phyloP scores from a whole-genome alignment of 2,329 filamentous ascomycete species.

The Cladosporium sp. region DNA sequence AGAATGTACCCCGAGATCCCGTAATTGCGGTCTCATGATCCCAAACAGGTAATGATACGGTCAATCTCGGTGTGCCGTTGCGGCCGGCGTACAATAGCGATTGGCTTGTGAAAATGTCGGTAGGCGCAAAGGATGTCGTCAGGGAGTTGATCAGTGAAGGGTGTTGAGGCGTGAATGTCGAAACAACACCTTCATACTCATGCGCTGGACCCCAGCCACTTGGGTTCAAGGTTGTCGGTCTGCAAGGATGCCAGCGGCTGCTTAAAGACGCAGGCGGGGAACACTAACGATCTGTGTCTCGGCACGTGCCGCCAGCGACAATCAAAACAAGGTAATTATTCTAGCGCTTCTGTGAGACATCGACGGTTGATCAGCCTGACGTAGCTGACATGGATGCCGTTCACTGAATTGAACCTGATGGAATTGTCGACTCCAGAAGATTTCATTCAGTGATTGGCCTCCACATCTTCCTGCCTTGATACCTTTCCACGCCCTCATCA shows the following conservation, averaged over 20 bases:
- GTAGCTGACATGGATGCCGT: background rate
- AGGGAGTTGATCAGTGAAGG: background rate
- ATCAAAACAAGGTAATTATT: slow-evolving; percentile 4
- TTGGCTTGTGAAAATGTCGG: background rate
- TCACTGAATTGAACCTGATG: too few species aligned
- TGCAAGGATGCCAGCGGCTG: background rate
- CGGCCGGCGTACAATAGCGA: background rate
- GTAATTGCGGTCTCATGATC: slow-evolving; percentile 12
- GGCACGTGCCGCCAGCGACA: background rate
- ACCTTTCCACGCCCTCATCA: slow-evolving; percentile 58
- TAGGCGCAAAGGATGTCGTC: background rate
- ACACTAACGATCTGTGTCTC: background rate
- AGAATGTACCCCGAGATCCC: slow-evolving; percentile 7
- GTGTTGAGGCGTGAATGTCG: background rate
- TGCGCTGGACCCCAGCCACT: background rate
- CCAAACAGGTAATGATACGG: background rate
- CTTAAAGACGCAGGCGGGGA: slow-evolving; percentile 1
- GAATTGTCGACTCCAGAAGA: background rate
- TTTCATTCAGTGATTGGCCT: slow-evolving; percentile 33
- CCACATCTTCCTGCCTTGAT: slow-evolving; percentile 59
- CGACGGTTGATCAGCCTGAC: background rate
- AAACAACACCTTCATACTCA: too few species aligned
- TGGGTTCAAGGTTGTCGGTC: background rate
- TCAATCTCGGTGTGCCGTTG: background rate
- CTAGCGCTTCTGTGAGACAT: background rate